A percentile compares a stretch with the other conserved stretches of the same genome.
Conservation (phyloP, 2,329 filamentous ascomycete species). For the Cladosporium sphaerospermum region DNA sequence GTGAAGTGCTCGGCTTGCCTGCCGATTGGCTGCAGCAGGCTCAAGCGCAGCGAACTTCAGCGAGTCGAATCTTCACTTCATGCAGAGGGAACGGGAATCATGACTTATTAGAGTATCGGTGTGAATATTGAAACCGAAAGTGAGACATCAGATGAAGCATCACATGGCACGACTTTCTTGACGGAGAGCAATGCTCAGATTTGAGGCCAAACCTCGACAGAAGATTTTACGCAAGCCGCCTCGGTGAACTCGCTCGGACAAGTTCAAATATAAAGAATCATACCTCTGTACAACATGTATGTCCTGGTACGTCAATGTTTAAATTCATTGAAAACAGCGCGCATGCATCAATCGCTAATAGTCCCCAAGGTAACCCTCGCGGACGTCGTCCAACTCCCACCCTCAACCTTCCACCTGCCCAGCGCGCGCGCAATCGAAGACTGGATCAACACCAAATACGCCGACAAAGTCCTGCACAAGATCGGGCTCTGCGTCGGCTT, state of each 20-base stretch:
- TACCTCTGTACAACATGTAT: constrained; percentile 26
- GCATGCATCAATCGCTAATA: background rate
- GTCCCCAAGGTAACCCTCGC: constrained; percentile 72
- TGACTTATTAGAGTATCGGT: no score
- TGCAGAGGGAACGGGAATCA: background rate
- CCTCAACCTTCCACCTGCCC: constrained; percentile 78
- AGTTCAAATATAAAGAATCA: background rate
- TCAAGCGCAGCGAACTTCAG: background rate
- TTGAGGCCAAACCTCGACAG: background rate
- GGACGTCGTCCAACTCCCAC: constrained; percentile 88
- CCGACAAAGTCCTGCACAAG: constrained; percentile 92
- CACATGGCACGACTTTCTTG: background rate
- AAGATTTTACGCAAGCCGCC: constrained; percentile 9
- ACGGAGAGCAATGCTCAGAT: background rate
- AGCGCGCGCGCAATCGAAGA: constrained; percentile 85
- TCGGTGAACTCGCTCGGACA: background rate
- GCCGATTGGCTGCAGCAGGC: background rate
- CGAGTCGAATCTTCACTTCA: background rate
- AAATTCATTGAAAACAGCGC: background rate
- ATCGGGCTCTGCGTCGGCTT: constrained; percentile 90
- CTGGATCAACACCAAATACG: constrained; percentile 94
- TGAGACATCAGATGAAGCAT: no score
- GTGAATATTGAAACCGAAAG: no score
- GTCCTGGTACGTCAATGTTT: constrained; percentile 31
- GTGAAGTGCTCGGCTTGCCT: background rate